These are phyloP conservation scores for Saccharomycopsis malanga DNA, from an alignment of 805 yeast genomes.

Conservation along the genomic window DNA sequence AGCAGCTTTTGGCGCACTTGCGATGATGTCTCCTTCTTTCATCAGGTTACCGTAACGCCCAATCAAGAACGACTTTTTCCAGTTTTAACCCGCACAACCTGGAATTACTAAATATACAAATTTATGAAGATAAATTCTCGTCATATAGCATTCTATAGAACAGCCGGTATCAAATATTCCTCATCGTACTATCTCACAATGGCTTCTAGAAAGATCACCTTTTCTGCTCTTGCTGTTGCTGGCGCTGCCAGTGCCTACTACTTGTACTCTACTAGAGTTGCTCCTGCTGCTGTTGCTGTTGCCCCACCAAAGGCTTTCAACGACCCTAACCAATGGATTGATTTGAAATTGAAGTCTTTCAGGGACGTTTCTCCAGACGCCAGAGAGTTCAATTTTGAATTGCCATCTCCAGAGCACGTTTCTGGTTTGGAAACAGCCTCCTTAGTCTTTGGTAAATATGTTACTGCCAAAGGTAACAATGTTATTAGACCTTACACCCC, in stretches of 20 bases:
- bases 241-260: slow-evolving; percentile 23
- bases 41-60: too few species aligned
- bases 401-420: slow-evolving; percentile 57
- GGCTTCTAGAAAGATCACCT: slow-evolving; percentile 5
- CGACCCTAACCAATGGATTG: slow-evolving; percentile 66
- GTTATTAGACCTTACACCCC: slow-evolving; percentile 93
- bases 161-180: too few species aligned
- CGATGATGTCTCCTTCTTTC: too few species aligned
- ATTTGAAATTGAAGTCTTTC: slow-evolving; percentile 44
- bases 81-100: too few species aligned
- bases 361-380: slow-evolving; percentile 53
- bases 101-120: too few species aligned
- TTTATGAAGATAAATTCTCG: too few species aligned
- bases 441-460: slow-evolving; percentile 71
- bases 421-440: slow-evolving; percentile 80
- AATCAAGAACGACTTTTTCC: too few species aligned
- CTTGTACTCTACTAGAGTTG: slow-evolving; percentile 23
- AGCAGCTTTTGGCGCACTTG: too few species aligned
- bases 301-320: slow-evolving; percentile 42
- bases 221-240: slow-evolving; percentile 8
- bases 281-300: slow-evolving; percentile 24
- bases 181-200: too few species aligned
- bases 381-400: slow-evolving; percentile 61
- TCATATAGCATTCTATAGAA: too few species aligned
- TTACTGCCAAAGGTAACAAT: slow-evolving; percentile 74